Conservation (phyloP, 129 eudicot genomes). For the Escallonia rubra region DNA sequence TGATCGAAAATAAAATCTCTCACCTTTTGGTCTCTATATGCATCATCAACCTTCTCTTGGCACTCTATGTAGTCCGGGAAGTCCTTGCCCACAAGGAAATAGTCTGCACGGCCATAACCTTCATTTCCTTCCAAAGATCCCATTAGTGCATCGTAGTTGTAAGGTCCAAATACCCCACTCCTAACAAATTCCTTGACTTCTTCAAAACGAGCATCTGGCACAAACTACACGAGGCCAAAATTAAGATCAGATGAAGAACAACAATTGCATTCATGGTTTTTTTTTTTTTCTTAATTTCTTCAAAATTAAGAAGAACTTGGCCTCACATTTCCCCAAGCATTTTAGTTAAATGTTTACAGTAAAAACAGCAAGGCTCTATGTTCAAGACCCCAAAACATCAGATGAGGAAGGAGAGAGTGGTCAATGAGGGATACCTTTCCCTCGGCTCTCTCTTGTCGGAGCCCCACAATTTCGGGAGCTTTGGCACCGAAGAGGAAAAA, state of each 20-base stretch:
- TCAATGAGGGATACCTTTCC: slow-evolving; percentile 12
- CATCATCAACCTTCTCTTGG: slow-evolving; percentile 46
- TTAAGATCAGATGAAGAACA: background rate
- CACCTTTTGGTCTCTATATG: slow-evolving; percentile 41
- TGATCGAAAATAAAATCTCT: background rate
- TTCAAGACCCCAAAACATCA: no score
- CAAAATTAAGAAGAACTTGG: no score
- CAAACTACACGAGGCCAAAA: slow-evolving; percentile 22
- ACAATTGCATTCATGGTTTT: background rate
- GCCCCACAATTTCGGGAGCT: slow-evolving; percentile 25
- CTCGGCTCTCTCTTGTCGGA: no score
- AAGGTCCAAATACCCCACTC: slow-evolving; percentile 40
- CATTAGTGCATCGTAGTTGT: slow-evolving; percentile 32
- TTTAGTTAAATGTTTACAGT: no score
- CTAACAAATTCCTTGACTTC: slow-evolving; percentile 39
- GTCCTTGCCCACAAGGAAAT: slow-evolving; percentile 52
- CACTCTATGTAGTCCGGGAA: slow-evolving; percentile 48
- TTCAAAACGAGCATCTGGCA: slow-evolving; percentile 39
- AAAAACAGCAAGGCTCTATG: no score
- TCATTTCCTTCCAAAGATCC: slow-evolving; percentile 52
- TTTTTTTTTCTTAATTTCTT: no score
- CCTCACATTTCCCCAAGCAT: no score
- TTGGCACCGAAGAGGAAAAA: slow-evolving; percentile 41
- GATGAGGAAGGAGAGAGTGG: background rate
- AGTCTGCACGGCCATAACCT: slow-evolving; percentile 47